Base-by-base conservation (phyloP, 2,329 filamentous ascomycete genomes). In the Aspergillus pseudotamarii region DNA sequence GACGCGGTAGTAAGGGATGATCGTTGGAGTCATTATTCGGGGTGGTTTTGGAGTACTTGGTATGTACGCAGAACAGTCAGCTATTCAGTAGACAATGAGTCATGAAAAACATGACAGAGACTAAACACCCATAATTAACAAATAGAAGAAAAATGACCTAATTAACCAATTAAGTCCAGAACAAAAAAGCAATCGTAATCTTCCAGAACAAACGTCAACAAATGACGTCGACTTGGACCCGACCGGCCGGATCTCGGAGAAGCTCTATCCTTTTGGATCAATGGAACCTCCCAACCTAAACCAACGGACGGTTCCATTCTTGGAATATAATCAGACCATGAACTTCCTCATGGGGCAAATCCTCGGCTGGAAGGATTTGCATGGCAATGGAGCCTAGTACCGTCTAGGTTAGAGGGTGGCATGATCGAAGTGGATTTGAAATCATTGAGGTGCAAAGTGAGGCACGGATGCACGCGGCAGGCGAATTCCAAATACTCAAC, bases 351-450 rank as follows among this genome's bases (percentile, higher is more conserved):
- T 50, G 16, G 46, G 46, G 46, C 12, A 48, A 26, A 26, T 2
- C 46, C 16, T 50, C 46, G 26, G 26, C 14, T 30, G 26, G 16
- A 34, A 46, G 26, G 57, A 46, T 36, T 58, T 28, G 34, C 30
- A 48, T 48, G 34, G 30, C 38, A 41, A 41, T 19, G 38, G 38
- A 41, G 38, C 23, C 19, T 36, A 45, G 26, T 28, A 48, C 59
- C 53, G 14, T 32, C 48, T 41, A 41, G 30, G 23, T 54, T 46
- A 61, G 58, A 48, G 28, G 26, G 62, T 64, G 62, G 62, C 62
- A 64, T 61, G 62, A 64, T 57, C 16, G 16, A n/a, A n/a, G 6
- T 50, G 62, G n/a, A 59, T 59, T 59, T 59, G 57, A 51, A 59
- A 51, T 59, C 45, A 51, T 58, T 21, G 3, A 43, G 41, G 21